Base-by-base conservation (phyloP, 768 basidiomycete species). In the Pulveroboletus sp. region DNA sequence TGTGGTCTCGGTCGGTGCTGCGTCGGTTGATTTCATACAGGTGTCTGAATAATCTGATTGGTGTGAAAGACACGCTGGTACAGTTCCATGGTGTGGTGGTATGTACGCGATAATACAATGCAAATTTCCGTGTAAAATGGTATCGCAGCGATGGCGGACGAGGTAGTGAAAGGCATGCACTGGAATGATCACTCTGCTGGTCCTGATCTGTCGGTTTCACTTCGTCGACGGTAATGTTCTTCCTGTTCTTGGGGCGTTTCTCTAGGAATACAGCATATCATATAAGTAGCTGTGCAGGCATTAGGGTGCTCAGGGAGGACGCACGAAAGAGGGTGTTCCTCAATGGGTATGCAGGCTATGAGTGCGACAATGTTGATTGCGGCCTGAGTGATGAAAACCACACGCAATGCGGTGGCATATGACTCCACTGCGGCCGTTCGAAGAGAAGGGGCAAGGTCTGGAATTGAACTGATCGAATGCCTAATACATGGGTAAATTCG, bases 331-430 rank as follows among this genome's bases (percentile, higher is more conserved):
- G 74, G 70, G 62, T 81, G 83, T 63, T 89, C 89, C 70, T 88
- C 79, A 43, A 93, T 88, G 7, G 86, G 85, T 56, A 90, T 60
- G 63, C 81, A 83, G 39, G 79, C 75, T 51, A 92, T 69, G 63
- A 91, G 79, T 36, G 78, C 76, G 51, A 89, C 62, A 61, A 89
- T 56, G 55, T 83, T 85, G 56, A 86, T 71, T 28, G 76, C 83
- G 46, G 77, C 74, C 62, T 92, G 90, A 61, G 82, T 84, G 51
- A 90, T 81, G 73, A 93, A 94, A 52, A 91, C 89, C 56, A 81
- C 81, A 61, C 79, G 83, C 60, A 93, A 73, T 51, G 91, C 87
- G 62, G 82, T 79, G 40, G 82, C 82, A 69, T 93, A 94, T 2
- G 88, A 88, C 54, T 81, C 76, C 47, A 88, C 74, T 8, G 89